Evolutionary conservation across 1,284 basidiomycete species (phyloP).

Genomic region (Ganoderma boninense): DNA sequence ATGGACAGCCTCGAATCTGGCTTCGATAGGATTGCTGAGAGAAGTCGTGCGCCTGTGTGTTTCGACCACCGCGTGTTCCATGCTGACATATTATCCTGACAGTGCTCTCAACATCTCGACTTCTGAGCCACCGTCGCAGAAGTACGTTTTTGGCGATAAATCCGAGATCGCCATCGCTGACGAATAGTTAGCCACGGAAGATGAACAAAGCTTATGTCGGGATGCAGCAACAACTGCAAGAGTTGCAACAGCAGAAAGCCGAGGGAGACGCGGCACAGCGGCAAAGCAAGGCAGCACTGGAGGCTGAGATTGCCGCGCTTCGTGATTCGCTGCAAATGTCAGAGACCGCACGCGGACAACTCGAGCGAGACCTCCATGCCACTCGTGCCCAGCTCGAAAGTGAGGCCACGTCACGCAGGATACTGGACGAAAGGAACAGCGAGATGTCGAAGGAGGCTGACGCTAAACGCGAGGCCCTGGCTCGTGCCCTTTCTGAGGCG

Average conservation of each 20-base stretch:
- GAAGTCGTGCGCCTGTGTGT: constrained; percentile 59
- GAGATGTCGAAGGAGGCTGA: constrained; percentile 71
- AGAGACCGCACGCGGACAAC: constrained; percentile 49
- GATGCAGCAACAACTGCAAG: constrained; percentile 67
- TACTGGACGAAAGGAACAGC: constrained; percentile 71
- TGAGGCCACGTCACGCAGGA: constrained; percentile 63
- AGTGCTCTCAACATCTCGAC: constrained; percentile 79
- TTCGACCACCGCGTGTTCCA: constrained; percentile 11
- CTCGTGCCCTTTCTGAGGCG: constrained; percentile 72
- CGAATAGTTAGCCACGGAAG: constrained; percentile 62
- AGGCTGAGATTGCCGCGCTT: constrained; percentile 64
- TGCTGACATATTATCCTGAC: constrained; percentile 4
- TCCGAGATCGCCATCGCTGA: not conserved
- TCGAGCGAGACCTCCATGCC: constrained; percentile 73
- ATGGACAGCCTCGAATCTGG: constrained; percentile 81
- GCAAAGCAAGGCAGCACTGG: constrained; percentile 60
- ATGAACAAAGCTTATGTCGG: constrained; percentile 77
- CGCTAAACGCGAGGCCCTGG: constrained; percentile 64
- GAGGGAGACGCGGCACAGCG: constrained; percentile 62
- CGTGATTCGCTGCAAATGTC: constrained; percentile 51
- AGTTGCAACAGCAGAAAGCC: constrained; percentile 58
- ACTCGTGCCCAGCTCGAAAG: constrained; percentile 69
- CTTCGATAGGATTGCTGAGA: constrained; percentile 84
- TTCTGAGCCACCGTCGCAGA: constrained; percentile 70
- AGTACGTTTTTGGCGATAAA: constrained; percentile 53